phyloP scores from a whole-genome alignment of 495 filamentous ascomycete species.

The Talaromyces liani region DNA sequence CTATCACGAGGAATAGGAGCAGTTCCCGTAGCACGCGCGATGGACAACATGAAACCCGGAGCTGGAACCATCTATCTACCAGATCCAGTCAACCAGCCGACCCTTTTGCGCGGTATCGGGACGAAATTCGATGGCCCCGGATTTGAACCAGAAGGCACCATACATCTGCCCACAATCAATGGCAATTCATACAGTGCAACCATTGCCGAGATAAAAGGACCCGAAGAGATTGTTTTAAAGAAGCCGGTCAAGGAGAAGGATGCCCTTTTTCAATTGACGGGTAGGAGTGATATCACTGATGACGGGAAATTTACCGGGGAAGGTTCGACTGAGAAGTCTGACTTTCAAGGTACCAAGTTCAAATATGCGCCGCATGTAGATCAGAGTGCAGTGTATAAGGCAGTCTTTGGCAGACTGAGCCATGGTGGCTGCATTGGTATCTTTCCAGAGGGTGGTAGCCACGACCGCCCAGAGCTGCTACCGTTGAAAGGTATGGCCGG shows the following conservation, averaged over 20 bases:
- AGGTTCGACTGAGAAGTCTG: slow-evolving; percentile 24
- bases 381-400: slow-evolving; percentile 87
- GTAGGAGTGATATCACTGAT: slow-evolving; percentile 56
- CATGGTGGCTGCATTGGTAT: slow-evolving; percentile 88
- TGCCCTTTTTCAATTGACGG: slow-evolving; percentile 71
- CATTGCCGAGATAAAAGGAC: slow-evolving; percentile 68
- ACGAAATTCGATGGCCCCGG: slow-evolving; percentile 74
- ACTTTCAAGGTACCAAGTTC: slow-evolving; percentile 71
- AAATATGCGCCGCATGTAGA: slow-evolving; percentile 91
- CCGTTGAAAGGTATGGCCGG: slow-evolving; percentile 68
- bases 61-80: slow-evolving; percentile 84
- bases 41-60: slow-evolving; percentile 78
- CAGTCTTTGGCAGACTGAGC: slow-evolving; percentile 76
- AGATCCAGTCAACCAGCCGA: slow-evolving; percentile 75
- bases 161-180: slow-evolving; percentile 79
- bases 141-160: slow-evolving; percentile 68
- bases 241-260: slow-evolving; percentile 70
- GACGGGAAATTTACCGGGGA: slow-evolving; percentile 46
- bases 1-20: slow-evolving; percentile 72
- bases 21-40: slow-evolving; percentile 80
- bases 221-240: slow-evolving; percentile 79
- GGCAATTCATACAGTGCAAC: slow-evolving; percentile 70
- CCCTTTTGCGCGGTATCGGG: slow-evolving; percentile 75
- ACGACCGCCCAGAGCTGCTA: slow-evolving; percentile 88
- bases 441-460: slow-evolving; percentile 95